Conservation (phyloP, 179 eudicot genomes). For the Silene coronaria region DNA sequence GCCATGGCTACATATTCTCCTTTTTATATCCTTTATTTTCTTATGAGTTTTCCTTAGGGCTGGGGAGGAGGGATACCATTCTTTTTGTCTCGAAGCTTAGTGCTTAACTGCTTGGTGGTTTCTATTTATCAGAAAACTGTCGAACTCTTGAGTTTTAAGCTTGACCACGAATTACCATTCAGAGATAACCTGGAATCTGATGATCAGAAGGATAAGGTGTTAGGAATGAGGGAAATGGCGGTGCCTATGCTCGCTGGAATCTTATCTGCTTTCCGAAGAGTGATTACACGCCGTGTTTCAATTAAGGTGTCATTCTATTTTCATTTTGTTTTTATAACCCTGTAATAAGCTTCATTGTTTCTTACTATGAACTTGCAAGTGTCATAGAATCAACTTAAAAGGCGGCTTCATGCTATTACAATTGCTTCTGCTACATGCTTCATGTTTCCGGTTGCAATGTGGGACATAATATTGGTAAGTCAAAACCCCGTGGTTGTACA, state of each 20-base stretch:
- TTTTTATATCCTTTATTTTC: conserved; percentile 65
- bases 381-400: conserved; percentile 80
- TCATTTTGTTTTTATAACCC: neutral
- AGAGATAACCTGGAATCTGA: conserved; percentile 45
- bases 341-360: neutral
- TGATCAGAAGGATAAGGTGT: conserved; percentile 38
- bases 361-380: conserved; percentile 12
- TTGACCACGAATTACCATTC: conserved; percentile 69
- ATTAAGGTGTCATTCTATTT: conserved; percentile 56
- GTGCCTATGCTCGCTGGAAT: conserved; percentile 79
- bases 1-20: conserved; percentile 79
- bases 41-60: neutral
- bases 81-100: neutral
- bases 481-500: conserved; percentile 5
- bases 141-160: conserved; percentile 24
- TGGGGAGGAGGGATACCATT: neutral
- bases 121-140: conserved; percentile 2
- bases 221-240: conserved; percentile 67
- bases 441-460: conserved; percentile 96
- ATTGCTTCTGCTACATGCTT: conserved; percentile 94
- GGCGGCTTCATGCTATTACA: conserved; percentile 83
- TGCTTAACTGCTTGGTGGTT: neutral
- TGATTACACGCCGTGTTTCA: conserved; percentile 81
- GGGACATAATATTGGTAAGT: conserved; percentile 83
- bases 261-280: conserved; percentile 90